Base-by-base conservation (phyloP, 78 protist species). In the Dictyostelium brefeldianum region DNA sequence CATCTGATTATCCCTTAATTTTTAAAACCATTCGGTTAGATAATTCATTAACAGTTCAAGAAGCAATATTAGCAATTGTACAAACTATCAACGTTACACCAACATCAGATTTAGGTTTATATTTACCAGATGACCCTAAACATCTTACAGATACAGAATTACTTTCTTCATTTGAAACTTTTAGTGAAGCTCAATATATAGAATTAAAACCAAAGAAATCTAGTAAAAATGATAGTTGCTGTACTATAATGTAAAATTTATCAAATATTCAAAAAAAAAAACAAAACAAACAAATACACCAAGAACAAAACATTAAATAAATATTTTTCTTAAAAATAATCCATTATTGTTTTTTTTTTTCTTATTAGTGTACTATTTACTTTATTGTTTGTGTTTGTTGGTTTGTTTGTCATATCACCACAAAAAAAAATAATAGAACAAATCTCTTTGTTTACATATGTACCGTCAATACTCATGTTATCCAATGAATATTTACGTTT, bases 1-100 rank as follows among this genome's bases (percentile, higher is more conserved):
- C 91, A 74, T 22, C 82, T 27, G 91, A 84, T 29, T 84, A 84
- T 25, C 91, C 91, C 20, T 82, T 84, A 1, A 84, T 84, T 47
- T 84, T 74, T 74, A 84, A 84, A 47, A 84, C 91, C 20, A 15
- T 84, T 31, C 10, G 91, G 62, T 59, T 84, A 25, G 91, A 84
- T 74, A 48, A 71, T 11, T 67, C 91, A 57, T 57, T 84, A 10
- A 84, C 91, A 57, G 91, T 84, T n/a, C 81, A 57, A 57, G 80
- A 84, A 20, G 91, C 91, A 25, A 74, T 84, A 7, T 41, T 64
- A 20, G 81, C 91, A n/a, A 84, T 84, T 47, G 91, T 82, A 1
- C 67, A 84, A 43, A 64, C 91, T 5, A 84, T 84, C 56, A 84
- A 84, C 74, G 83, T 74, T 5, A 74, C 79, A 31, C 82, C 91